Conservation (phyloP, 2,329 filamentous ascomycete genomes). For the Ceratocystis colombiana region DNA sequence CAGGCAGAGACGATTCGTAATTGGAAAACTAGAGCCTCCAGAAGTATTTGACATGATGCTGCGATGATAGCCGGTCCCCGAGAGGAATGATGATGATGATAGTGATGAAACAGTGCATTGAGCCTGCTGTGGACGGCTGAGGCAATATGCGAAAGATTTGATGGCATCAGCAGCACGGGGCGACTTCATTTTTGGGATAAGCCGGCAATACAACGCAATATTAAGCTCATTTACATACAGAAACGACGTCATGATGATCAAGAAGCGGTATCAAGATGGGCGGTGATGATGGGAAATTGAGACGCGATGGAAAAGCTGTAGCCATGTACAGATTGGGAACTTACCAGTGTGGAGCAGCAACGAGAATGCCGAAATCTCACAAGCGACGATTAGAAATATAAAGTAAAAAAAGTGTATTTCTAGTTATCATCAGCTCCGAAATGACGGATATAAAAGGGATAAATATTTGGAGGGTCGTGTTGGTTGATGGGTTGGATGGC, state of each 20-base stretch:
- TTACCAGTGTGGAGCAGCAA: conserved; percentile 15
- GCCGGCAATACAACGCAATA: neutral
- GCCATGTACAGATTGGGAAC: conserved; percentile 14
- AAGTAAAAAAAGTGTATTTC: conserved; percentile 18
- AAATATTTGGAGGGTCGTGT: conserved; percentile 15
- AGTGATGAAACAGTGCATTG: neutral
- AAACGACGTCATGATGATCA: conserved; percentile 22
- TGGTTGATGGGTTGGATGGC: conserved; percentile 23
- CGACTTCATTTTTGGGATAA: conserved; percentile 13
- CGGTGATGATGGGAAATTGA: conserved; percentile 20
- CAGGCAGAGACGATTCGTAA: conserved; percentile 1
- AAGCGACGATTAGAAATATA: conserved; percentile 5
- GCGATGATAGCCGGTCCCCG: conserved; percentile 18
- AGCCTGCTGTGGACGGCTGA: neutral
- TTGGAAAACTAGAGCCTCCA: conserved; percentile 1
- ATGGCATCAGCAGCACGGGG: conserved; percentile 15
- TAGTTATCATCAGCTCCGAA: conserved; percentile 14
- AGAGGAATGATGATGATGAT: conserved; percentile 9
- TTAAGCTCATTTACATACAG: neutral
- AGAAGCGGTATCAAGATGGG: conserved; percentile 16
- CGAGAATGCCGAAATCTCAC: neutral
- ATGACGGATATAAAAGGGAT: conserved; percentile 17
- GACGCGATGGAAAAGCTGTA: conserved; percentile 24
- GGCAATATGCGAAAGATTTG: conserved; percentile 2
- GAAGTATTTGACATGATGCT: conserved; percentile 13